Base-by-base conservation (phyloP, 139 green algal species). In the Spirogloea muscicola region DNA sequence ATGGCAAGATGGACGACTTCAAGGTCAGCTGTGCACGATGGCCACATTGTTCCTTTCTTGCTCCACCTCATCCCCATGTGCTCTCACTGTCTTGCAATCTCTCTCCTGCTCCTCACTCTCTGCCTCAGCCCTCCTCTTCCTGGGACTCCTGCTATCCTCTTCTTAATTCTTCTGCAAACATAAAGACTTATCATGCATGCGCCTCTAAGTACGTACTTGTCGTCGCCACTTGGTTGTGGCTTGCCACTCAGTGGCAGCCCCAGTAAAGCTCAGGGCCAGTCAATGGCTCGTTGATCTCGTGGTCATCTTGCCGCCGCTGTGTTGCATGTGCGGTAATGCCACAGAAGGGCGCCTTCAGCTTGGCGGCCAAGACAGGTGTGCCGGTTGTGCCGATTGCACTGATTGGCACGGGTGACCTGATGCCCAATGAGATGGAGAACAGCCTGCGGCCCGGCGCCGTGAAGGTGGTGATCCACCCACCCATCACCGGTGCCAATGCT, bases 291-390 rank as follows among this genome's bases (percentile, higher is more conserved):
- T n/a, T n/a, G n/a, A n/a, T n/a, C n/a, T n/a, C n/a, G n/a, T n/a
- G n/a, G n/a, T 7, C 9, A 31, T 62, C 9, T 39, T 7, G 18
- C 52, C 40, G 31, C 52, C 52, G 38, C 52, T 62, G 31, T 33
- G 31, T 62, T 33, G 7, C 9, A 31, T 7, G 7, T 7, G 31
- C n/a, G 21, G 21, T 55, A n/a, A n/a, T 21, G 46, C n/a, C n/a
- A 58, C 74, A 82, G 77, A 88, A 91, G 85, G 92, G 94, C 5
- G 94, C 93, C 9, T 98, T 98, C 88, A 91, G 77, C 18, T 84
- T 98, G 41, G 94, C 93, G 0, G 88, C 87, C 41, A 97, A 97
- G 86, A 87, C 90, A 33, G 87, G 89, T 3, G 75, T 77, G 0
- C 82, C 79, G 5, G 68, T 89, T 4, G 70, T 88, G 63, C 94